Base-by-base conservation (phyloP, 805 yeast species). In the Geotrichum ghanense region DNA sequence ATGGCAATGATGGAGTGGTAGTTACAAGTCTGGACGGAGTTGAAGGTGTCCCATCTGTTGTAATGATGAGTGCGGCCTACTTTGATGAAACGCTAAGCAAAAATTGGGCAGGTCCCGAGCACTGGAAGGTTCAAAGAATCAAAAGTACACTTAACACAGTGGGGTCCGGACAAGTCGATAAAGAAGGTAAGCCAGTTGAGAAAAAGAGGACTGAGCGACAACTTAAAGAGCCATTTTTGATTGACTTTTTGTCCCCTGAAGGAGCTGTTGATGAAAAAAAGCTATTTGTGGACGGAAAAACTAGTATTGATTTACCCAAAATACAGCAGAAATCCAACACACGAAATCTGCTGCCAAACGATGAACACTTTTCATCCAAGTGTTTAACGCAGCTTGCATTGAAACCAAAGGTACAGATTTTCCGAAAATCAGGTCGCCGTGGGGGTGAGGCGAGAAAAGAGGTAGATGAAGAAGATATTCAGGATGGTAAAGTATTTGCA, bases 31-130 rank as follows among this genome's bases (percentile, higher is more conserved):
- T 25, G 12, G 31, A 31, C 16, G n/a, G n/a, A n/a, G n/a, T n/a
- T n/a, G 37, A 31, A 31, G 37, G 14, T 6, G 19, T 19, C 16
- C 37, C 37, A 31, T n/a, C 7, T 6, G 37, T 31, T 12, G 25
- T 48, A 12, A 14, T 34, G 48, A 22, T 43, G 22, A 27, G 40
- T 7, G 77, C 85, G 75, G 82, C 88, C 2, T 83, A 86, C 59
- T 87, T 87, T 62, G 95, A 88, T 59, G 79, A 78, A 45, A 72
- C 78, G 19, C 70, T 86, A 63, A 75, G 71, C 48, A 66, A 71
- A 25, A 83, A 78, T 59, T 89, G 97, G 96, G 75, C 94, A 23
- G 97, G 97, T 6, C 83, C 90, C 12, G 90, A 85, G 53, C 94
- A 86, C 64, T 90, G 97, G 97, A 83, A 83, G 63, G 82, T 90